Evolutionary conservation across 2,329 filamentous ascomycete genomes (phyloP).

Genomic region (Claviceps pusilla): DNA sequence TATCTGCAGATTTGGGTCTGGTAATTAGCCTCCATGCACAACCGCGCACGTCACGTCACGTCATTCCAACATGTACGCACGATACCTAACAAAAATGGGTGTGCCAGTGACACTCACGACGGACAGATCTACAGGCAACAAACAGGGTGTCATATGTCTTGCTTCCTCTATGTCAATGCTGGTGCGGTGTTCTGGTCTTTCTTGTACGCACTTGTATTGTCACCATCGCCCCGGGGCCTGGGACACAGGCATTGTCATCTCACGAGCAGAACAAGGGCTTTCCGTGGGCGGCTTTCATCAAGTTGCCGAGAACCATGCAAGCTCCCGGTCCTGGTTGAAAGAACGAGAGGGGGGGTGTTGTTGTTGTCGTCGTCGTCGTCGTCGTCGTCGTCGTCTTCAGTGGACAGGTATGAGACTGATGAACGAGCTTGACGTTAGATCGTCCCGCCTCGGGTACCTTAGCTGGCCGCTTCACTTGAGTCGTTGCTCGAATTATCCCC

Average conservation of each 20-base stretch:
- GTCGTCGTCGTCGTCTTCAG: too few species aligned
- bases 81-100: neutral
- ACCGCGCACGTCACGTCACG: neutral
- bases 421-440: neutral
- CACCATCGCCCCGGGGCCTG: too few species aligned
- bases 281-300: too few species aligned
- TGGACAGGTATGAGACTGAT: neutral
- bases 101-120: neutral
- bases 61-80: neutral
- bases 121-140: neutral
- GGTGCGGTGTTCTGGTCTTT: neutral
- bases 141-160: neutral
- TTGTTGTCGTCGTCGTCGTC: too few species aligned
- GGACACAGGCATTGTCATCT: neutral
- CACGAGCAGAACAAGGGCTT: neutral
- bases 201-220: neutral
- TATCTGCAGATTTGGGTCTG: neutral
- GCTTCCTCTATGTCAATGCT: neutral
- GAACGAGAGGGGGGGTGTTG: too few species aligned
- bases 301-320: neutral
- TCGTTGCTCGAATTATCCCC: slow-evolving; percentile 2
- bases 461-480: neutral
- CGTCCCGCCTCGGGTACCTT: neutral
- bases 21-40: neutral
- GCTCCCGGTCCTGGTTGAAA: neutral